Conservation (phyloP, 139 green algal species). For the Coelastrella sp. region DNA sequence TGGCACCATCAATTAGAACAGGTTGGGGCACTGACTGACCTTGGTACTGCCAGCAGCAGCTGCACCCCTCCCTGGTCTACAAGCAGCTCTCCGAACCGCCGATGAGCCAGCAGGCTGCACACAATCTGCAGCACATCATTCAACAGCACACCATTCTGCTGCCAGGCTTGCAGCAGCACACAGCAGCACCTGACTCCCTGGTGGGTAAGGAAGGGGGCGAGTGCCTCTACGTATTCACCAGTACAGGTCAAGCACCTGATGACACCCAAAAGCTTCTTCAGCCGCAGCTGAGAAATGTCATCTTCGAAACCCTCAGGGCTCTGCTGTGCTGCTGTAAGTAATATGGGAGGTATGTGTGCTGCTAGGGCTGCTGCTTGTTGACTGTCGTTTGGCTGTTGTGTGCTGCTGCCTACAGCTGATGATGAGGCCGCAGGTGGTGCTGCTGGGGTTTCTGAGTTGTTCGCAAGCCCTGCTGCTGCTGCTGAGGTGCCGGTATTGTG, state of each 20-base stretch:
- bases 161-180: conserved; percentile 48
- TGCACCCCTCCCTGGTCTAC: conserved; percentile 74
- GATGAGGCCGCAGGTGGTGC: conserved; percentile 12
- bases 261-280: conserved; percentile 38
- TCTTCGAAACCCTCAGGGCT: not conserved
- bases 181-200: conserved; percentile 52
- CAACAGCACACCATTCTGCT: conserved; percentile 20
- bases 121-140: conserved; percentile 60
- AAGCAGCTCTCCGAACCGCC: conserved; percentile 70
- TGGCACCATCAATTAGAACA: too few relatives aligned
- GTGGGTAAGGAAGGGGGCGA: conserved; percentile 57
- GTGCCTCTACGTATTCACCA: conserved; percentile 71
- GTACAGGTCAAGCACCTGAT: conserved; percentile 48
- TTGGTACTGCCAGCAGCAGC: conserved; percentile 68
- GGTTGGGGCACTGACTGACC: conserved; percentile 37
- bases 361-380: conserved; percentile 8
- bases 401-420: conserved; percentile 3
- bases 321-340: not conserved
- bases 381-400: not conserved
- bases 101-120: conserved; percentile 74
- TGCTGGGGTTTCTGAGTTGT: not conserved
- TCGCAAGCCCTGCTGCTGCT: not conserved
- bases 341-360: not conserved
- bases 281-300: conserved; percentile 18
- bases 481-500: not conserved